These are phyloP conservation scores for Yarrowia galli DNA, from an alignment of 1,139 yeast species.

Conservation along the genomic window DNA sequence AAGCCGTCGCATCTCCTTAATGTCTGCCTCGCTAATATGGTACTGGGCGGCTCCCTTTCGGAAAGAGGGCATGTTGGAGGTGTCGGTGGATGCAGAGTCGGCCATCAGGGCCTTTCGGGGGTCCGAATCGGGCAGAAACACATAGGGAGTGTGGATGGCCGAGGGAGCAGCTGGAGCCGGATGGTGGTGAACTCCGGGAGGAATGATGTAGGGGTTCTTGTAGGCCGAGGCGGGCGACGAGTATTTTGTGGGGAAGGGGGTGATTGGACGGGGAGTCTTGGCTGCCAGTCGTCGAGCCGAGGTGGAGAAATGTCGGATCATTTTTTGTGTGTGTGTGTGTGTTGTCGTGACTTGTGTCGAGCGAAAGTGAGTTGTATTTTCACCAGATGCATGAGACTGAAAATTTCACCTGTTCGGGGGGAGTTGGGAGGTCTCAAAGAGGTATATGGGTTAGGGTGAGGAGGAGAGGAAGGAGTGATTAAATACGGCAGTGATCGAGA, in stretches of 20 bases:
- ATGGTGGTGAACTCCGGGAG: constrained; percentile 53
- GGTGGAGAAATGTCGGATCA: constrained; percentile 31
- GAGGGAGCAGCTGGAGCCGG: constrained; percentile 59
- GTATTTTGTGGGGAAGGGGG: constrained; percentile 52
- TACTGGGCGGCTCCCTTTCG: constrained; percentile 58
- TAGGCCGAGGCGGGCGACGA: constrained; percentile 55
- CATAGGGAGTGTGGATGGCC: constrained; percentile 71
- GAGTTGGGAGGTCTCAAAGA: neutral
- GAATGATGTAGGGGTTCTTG: constrained; percentile 52
- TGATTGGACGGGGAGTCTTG: constrained; percentile 39
- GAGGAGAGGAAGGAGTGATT: neutral
- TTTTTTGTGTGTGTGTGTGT: constrained; percentile 1
- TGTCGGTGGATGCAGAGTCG: constrained; percentile 44
- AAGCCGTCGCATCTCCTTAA: constrained; percentile 65
- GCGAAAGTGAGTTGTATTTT: neutral
- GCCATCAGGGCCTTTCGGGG: constrained; percentile 58
- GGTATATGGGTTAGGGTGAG: neutral
- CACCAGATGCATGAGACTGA: constrained; percentile 2
- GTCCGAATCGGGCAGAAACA: constrained; percentile 71
- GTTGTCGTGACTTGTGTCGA: neutral
- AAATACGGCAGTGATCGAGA: neutral
- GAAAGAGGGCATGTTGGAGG: constrained; percentile 50
- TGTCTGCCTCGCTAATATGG: constrained; percentile 66
- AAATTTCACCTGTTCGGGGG: neutral
- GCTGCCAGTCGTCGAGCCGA: constrained; percentile 40